Percentiles rank a stretch among this genome's conserved stretches.
Evolutionary conservation across 2,329 filamentous ascomycete genomes (phyloP).

Genomic region (Phoma sp.): DNA sequence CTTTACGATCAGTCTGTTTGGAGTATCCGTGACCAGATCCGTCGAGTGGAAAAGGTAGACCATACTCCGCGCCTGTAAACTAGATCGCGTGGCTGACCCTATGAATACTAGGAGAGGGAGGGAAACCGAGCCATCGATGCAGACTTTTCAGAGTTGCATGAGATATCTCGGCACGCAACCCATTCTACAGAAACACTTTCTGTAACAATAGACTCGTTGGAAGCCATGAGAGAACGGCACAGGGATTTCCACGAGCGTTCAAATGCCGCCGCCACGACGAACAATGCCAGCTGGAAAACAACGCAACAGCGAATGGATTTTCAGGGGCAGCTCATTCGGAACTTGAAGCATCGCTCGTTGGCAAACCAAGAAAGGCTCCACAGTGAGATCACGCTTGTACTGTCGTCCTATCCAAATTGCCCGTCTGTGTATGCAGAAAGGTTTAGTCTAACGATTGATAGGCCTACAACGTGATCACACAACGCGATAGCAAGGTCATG

Average conservation of each 20-base stretch:
- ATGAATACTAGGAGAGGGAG: background rate
- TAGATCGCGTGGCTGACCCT: background rate
- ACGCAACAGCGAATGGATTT: slow-evolving; percentile 9
- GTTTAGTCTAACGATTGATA: background rate
- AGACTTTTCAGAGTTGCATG: slow-evolving; percentile 15
- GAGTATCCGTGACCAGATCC: slow-evolving; percentile 14
- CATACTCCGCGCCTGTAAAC: background rate
- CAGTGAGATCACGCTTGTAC: slow-evolving; percentile 18
- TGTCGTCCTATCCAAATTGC: slow-evolving; percentile 2
- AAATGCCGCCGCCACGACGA: background rate
- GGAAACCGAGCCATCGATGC: background rate
- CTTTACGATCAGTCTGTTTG: slow-evolving; percentile 17
- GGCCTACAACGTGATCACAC: slow-evolving; percentile 16
- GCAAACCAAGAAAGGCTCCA: slow-evolving; percentile 19
- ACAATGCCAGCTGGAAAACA: background rate
- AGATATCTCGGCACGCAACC: slow-evolving; percentile 13
- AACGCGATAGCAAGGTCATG: slow-evolving; percentile 15
- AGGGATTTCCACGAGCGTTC: background rate
- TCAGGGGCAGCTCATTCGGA: slow-evolving; percentile 12
- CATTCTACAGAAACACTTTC: slow-evolving; percentile 17
- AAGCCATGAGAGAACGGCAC: slow-evolving; percentile 6
- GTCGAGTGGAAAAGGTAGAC: slow-evolving; percentile 13
- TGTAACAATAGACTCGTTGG: slow-evolving; percentile 10
- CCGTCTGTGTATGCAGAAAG: background rate
- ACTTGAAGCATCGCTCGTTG: slow-evolving; percentile 6